These are phyloP conservation scores for Elsinoe australis DNA, from an alignment of 2,329 filamentous ascomycete genomes.

Conservation along the genomic window DNA sequence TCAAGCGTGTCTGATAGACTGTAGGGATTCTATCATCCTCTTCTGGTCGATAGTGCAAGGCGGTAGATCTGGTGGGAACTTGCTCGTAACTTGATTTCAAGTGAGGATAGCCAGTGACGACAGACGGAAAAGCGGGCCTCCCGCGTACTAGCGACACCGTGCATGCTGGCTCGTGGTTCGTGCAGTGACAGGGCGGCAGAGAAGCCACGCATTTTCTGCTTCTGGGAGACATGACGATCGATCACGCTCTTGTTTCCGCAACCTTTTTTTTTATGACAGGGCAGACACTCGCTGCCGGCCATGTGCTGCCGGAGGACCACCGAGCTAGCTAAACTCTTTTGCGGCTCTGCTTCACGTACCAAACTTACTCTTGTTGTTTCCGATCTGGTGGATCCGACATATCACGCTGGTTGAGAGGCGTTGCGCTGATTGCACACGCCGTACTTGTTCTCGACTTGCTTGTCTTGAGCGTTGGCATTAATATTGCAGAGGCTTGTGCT, in stretches of 20 bases:
- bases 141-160: slow-evolving; percentile 12
- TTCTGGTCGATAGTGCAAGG: not conserved
- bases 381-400: slow-evolving; percentile 1
- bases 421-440: not conserved
- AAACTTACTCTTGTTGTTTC: too few relatives aligned
- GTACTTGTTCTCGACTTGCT: too few relatives aligned
- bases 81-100: not conserved
- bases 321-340: slow-evolving; percentile 1
- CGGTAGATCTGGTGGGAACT: not conserved
- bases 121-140: slow-evolving; percentile 14
- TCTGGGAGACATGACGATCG: slow-evolving; percentile 14
- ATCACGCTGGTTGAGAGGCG: too few relatives aligned
- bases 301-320: slow-evolving; percentile 3
- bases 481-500: too few relatives aligned
- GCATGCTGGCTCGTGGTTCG: slow-evolving; percentile 7
- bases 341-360: not conserved
- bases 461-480: too few relatives aligned
- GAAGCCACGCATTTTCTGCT: slow-evolving; percentile 12
- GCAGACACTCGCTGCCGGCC: too few relatives aligned
- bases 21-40: too few relatives aligned
- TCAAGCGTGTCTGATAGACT: too few relatives aligned
- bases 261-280: too few relatives aligned
- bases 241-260: too few relatives aligned
- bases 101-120: slow-evolving; percentile 4
- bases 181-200: slow-evolving; percentile 12